Conservation (phyloP, 345 rosid species). For the Populus nigra region DNA sequence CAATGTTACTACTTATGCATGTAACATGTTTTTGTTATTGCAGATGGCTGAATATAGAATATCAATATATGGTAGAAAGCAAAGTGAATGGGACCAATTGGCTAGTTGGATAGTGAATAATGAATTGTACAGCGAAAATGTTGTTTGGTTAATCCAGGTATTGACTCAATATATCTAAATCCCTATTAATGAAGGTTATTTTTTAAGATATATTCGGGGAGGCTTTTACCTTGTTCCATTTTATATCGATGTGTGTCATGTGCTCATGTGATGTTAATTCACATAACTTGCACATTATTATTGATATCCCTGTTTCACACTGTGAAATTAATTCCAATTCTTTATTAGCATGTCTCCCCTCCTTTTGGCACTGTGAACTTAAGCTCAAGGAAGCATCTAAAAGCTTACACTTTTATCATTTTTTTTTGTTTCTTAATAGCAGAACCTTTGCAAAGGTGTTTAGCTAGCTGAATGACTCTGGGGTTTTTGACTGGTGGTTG, state of each 20-base stretch:
- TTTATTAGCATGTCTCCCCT: no score
- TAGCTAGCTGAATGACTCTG: background rate
- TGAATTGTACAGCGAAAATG: constrained; percentile 91
- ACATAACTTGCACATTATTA: background rate
- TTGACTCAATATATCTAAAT: background rate
- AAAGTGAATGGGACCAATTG: constrained; percentile 98
- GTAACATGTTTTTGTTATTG: constrained; percentile 9
- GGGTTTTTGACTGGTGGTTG: background rate
- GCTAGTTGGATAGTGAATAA: constrained; percentile 99
- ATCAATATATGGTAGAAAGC: constrained; percentile 97
- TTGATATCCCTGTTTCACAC: background rate
- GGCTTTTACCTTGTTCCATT: no score
- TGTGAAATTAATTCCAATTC: background rate
- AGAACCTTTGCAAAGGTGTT: background rate
- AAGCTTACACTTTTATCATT: background rate
- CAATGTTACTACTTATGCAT: background rate
- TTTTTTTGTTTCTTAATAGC: background rate
- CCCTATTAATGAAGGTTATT: background rate
- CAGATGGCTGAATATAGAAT: constrained; percentile 99
- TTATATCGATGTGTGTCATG: no score
- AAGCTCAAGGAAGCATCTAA: background rate
- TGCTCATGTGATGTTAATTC: no score
- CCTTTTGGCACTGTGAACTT: background rate
- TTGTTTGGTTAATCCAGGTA: constrained; percentile 99
- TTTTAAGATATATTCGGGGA: background rate